phyloP scores from a whole-genome alignment of 331 rosid species.

The Spiraea crenata region DNA sequence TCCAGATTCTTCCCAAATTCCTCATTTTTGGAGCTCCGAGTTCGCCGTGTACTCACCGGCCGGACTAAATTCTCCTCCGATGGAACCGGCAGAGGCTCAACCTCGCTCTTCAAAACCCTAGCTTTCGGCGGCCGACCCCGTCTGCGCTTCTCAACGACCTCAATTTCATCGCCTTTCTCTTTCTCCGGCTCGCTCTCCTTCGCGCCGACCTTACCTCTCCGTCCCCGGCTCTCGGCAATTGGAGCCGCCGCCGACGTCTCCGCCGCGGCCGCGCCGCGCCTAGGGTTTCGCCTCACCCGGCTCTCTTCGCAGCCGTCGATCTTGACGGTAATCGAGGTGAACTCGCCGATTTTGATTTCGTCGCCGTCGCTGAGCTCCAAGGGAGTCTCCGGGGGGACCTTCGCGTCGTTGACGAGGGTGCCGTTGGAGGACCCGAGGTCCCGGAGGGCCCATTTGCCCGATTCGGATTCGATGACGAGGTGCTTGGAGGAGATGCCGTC shows the following conservation, averaged over 20 bases:
- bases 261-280: conserved; percentile 30
- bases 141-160: conserved; percentile 21
- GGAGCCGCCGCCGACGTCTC: not conserved
- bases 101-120: conserved; percentile 29
- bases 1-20: conserved; percentile 23
- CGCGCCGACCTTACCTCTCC: conserved; percentile 22
- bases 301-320: conserved; percentile 21
- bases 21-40: conserved; percentile 25
- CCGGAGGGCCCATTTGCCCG: conserved; percentile 52
- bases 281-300: conserved; percentile 42
- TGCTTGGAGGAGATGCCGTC: conserved; percentile 75
- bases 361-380: conserved; percentile 46
- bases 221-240: conserved; percentile 9
- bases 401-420: conserved; percentile 47
- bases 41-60: not conserved
- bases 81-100: not conserved
- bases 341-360: conserved; percentile 61
- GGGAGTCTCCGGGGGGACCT: conserved; percentile 36
- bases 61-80: not conserved
- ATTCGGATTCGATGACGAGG: conserved; percentile 43
- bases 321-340: conserved; percentile 47
- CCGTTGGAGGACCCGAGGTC: conserved; percentile 86
- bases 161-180: not conserved
- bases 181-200: conserved; percentile 17
- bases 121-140: conserved; percentile 33